Evolutionary conservation across 1,284 basidiomycete species (phyloP).

Genomic region (Pseudozyma sp.): DNA sequence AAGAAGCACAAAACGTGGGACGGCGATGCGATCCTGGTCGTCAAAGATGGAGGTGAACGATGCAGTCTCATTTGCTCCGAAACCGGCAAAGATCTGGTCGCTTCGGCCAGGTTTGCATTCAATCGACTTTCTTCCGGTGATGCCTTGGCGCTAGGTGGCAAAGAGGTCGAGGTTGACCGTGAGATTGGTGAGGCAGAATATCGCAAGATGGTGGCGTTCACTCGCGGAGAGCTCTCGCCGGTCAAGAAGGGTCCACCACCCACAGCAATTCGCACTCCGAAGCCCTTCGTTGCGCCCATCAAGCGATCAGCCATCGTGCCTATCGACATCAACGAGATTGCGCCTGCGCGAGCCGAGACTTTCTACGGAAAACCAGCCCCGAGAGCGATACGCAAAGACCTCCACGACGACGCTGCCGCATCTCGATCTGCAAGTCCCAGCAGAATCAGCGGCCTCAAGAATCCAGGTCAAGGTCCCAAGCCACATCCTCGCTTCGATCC

Average conservation of each 20-base stretch:
- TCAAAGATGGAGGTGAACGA: slow-evolving; percentile 45
- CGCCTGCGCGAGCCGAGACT: slow-evolving; percentile 39
- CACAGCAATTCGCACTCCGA: slow-evolving; percentile 28
- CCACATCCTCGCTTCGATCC: slow-evolving; percentile 57
- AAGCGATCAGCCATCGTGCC: slow-evolving; percentile 35
- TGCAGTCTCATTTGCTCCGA: slow-evolving; percentile 56
- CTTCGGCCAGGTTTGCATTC: slow-evolving; percentile 36
- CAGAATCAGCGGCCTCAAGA: slow-evolving; percentile 31
- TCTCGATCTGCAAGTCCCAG: slow-evolving; percentile 28
- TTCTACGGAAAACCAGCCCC: slow-evolving; percentile 45
- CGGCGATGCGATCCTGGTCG: slow-evolving; percentile 70
- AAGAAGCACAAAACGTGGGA: slow-evolving; percentile 92
- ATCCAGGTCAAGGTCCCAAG: slow-evolving; percentile 35
- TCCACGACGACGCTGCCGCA: slow-evolving; percentile 6
- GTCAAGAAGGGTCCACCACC: slow-evolving; percentile 31
- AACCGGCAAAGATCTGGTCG: slow-evolving; percentile 52
- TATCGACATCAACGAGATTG: slow-evolving; percentile 40
- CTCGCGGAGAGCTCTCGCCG: slow-evolving; percentile 37
- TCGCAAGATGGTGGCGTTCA: slow-evolving; percentile 30
- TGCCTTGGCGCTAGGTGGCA: slow-evolving; percentile 53
- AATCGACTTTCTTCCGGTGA: slow-evolving; percentile 48
- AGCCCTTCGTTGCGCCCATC: slow-evolving; percentile 36
- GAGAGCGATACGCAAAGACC: slow-evolving; percentile 8
- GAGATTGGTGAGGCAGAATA: slow-evolving; percentile 37
- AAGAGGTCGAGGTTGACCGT: slow-evolving; percentile 54